Conservation (phyloP, 352 stramenopile species). For the Globisporangium iwayamae region DNA sequence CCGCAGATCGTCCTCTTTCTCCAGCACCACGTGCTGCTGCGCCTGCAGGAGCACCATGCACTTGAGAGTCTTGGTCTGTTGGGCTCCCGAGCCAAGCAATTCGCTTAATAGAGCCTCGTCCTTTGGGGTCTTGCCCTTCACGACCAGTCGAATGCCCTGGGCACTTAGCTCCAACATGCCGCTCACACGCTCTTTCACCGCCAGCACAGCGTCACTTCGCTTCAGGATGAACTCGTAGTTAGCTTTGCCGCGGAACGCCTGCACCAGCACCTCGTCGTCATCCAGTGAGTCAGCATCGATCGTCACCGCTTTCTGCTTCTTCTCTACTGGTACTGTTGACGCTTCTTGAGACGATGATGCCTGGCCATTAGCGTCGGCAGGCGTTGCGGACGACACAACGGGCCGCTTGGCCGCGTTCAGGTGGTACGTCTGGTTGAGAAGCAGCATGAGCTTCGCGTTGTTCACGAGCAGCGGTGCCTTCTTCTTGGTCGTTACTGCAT, state of each 20-base stretch:
- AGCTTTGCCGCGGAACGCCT: slow-evolving; percentile 52
- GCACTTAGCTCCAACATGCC: slow-evolving; percentile 38
- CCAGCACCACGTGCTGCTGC: slow-evolving; percentile 53
- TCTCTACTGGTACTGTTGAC: neutral
- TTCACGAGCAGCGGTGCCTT: slow-evolving; percentile 17
- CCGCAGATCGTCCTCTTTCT: slow-evolving; percentile 64
- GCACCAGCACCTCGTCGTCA: slow-evolving; percentile 44
- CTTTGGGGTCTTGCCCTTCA: slow-evolving; percentile 59
- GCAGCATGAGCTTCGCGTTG: slow-evolving; percentile 45
- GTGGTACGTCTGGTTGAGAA: slow-evolving; percentile 35
- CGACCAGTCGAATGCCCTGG: slow-evolving; percentile 42
- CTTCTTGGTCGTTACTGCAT: slow-evolving; percentile 10
- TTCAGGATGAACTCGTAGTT: slow-evolving; percentile 51
- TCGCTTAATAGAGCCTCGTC: slow-evolving; percentile 30
- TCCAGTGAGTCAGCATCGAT: slow-evolving; percentile 41
- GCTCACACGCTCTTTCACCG: slow-evolving; percentile 48
- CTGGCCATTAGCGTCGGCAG: neutral
- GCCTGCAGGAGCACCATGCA: slow-evolving; percentile 66
- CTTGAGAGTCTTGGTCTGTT: slow-evolving; percentile 33
- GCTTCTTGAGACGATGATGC: neutral
- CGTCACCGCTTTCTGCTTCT: neutral
- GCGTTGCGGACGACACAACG: neutral
- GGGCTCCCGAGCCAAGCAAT: slow-evolving; percentile 14
- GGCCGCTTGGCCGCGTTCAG: neutral
- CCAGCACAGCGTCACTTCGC: slow-evolving; percentile 23